Evolutionary conservation across 805 yeast species (phyloP), one percentile per base, ranked within the genome.

Genomic region (Sugiyamaella smithiae): DNA sequence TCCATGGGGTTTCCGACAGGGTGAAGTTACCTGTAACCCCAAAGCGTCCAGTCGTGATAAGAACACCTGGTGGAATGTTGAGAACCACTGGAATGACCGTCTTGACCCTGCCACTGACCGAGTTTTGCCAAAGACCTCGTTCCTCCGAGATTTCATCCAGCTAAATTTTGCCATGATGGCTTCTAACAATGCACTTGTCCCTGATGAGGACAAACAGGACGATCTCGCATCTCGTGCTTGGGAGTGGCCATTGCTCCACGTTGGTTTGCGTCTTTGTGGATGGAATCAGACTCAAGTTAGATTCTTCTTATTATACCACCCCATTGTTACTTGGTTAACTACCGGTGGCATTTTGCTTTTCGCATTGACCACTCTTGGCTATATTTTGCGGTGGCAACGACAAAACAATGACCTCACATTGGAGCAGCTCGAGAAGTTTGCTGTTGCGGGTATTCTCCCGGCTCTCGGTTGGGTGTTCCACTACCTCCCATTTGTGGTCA

Each of bases 1-100:
- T 16, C 82, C 81, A 14, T 93, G 99, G 99, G 99, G 99, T 17
- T 93, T 91, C 78, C 80, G 88, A 65, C 99, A 93, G 73, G 96
- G 96, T 54, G 99, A 93, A 72, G 91, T 93, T 55, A 84, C 82
- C 1, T 93, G 99, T 70, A 61, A 66, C 47, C 65, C 66, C 23
- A 55, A 57, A 43, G 70, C 81, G 61, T 67, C 78, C 23, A 54
- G 66, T 8, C 71, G 71, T 46, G 88, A 85, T 64, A 79, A 80
- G 61, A 72, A 76, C 47, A 80, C 89, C 6, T 81, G 86, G 84
- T 86, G 95, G 95, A 86, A 86, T 66, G 65, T 86, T 48, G 95
- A 86, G 65, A 77, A 77, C 57, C 88, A 85, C 66, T 69, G 67
- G 51, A 82, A 84, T 62, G 73, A 71, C 19, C 62, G 71, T 14